Percentiles rank a stretch among this genome's conserved stretches.
These are phyloP conservation scores for Trichophyton simii DNA, from an alignment of 2,329 filamentous ascomycete genomes.

Conservation along the genomic window DNA sequence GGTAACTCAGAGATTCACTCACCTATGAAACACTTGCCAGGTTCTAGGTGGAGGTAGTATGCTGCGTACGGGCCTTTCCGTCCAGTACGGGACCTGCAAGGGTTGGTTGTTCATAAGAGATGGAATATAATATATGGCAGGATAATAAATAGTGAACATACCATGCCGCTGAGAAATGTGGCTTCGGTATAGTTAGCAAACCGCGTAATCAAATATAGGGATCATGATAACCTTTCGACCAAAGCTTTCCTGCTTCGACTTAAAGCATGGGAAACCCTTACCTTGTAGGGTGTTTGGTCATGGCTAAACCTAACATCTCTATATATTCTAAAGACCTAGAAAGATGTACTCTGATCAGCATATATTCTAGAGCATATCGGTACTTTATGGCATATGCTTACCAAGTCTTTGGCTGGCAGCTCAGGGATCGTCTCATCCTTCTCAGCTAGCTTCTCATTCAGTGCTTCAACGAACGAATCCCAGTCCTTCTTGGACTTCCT, in stretches of 20 bases:
- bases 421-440: slow-evolving; percentile 75
- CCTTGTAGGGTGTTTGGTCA: slow-evolving; percentile 80
- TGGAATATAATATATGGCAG: slow-evolving; percentile 7
- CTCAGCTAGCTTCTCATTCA: slow-evolving; percentile 58
- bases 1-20: slow-evolving; percentile 23
- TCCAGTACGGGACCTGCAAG: slow-evolving; percentile 60
- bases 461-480: slow-evolving; percentile 59
- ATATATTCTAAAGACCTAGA: slow-evolving; percentile 68
- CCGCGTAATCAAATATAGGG: too few species aligned
- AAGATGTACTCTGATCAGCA: background rate
- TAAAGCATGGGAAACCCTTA: slow-evolving; percentile 26
- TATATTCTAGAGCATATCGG: background rate
- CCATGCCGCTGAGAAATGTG: slow-evolving; percentile 76
- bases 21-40: slow-evolving; percentile 59
- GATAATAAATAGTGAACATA: slow-evolving; percentile 21
- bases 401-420: slow-evolving; percentile 70
- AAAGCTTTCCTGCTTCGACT: background rate
- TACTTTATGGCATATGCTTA: slow-evolving; percentile 24
- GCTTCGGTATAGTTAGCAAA: slow-evolving; percentile 32
- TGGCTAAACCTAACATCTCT: slow-evolving; percentile 74
- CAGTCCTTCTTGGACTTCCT: slow-evolving; percentile 68
- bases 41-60: slow-evolving; percentile 78
- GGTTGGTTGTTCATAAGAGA: slow-evolving; percentile 6
- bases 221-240: too few species aligned
- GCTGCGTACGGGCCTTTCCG: slow-evolving; percentile 76